A percentile compares a stretch with the other conserved stretches of the same genome.
Evolutionary conservation across 352 stramenopile genomes (phyloP).

Genomic region (Globisporangium middletonii): DNA sequence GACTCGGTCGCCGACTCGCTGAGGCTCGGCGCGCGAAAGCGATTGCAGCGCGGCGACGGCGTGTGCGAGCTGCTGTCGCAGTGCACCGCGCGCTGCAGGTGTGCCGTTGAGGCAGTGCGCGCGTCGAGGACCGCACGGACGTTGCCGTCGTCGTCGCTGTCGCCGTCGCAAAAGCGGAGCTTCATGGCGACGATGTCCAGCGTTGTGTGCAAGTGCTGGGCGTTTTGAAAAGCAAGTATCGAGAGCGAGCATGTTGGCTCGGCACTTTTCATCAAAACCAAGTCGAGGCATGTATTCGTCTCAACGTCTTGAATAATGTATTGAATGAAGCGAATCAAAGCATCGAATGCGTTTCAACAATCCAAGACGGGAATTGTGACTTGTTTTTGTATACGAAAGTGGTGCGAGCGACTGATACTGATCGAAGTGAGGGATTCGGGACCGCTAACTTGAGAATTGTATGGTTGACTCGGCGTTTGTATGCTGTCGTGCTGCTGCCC

Average conservation of each 20-base stretch:
- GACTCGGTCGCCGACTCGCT: constrained; percentile 32
- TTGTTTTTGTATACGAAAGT: not conserved
- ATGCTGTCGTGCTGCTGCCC: constrained; percentile 7
- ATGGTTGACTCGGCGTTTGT: no score
- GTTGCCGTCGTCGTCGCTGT: constrained; percentile 13
- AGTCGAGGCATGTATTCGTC: no score
- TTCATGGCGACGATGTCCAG: constrained; percentile 27
- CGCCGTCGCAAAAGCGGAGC: constrained; percentile 34
- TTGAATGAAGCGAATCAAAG: not conserved
- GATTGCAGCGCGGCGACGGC: constrained; percentile 2
- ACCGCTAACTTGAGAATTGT: no score
- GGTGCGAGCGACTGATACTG: no score
- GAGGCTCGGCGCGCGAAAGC: constrained; percentile 47
- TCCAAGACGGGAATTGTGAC: not conserved
- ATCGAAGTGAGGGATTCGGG: no score
- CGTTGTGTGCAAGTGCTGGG: no score
- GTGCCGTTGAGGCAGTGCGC: not conserved
- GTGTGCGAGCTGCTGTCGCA: not conserved
- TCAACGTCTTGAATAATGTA: not conserved
- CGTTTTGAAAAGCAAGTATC: no score
- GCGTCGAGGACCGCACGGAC: no score
- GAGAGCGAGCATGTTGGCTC: no score
- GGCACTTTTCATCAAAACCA: no score
- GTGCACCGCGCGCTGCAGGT: not conserved
- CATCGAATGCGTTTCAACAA: not conserved